Evolutionary conservation across 2,329 filamentous ascomycete genomes (phyloP).

Genomic region (Ceratocystis destructans): DNA sequence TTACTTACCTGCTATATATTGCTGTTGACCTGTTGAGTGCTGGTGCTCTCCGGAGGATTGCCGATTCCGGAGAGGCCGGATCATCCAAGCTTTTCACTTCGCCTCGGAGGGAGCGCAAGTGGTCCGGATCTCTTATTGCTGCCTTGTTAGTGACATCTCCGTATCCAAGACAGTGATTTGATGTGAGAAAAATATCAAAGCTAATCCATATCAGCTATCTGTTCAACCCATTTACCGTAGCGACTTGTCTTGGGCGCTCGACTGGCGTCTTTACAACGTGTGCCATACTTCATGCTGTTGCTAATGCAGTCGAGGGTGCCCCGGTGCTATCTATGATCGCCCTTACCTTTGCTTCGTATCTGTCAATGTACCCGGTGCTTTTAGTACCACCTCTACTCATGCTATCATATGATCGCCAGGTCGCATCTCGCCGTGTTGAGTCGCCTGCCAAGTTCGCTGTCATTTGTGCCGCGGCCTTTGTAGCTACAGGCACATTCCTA

Average conservation of each 20-base stretch:
- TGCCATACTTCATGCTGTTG: slow-evolving; percentile 71
- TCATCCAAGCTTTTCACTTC: slow-evolving; percentile 67
- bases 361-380: slow-evolving; percentile 82
- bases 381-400: slow-evolving; percentile 71
- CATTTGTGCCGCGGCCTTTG: slow-evolving; percentile 40
- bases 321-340: slow-evolving; percentile 68
- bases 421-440: slow-evolving; percentile 25
- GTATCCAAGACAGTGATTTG: not conserved
- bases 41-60: slow-evolving; percentile 62
- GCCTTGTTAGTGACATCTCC: slow-evolving; percentile 47
- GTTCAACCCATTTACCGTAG: slow-evolving; percentile 87
- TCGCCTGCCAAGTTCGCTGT: slow-evolving; percentile 39
- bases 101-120: slow-evolving; percentile 55
- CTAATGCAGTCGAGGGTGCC: slow-evolving; percentile 63
- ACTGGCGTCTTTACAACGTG: slow-evolving; percentile 81
- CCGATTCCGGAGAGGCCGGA: slow-evolving; percentile 64
- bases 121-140: slow-evolving; percentile 61
- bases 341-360: slow-evolving; percentile 73
- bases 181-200: not conserved
- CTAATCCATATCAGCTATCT: slow-evolving; percentile 49
- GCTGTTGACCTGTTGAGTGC: slow-evolving; percentile 70
- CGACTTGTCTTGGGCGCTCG: slow-evolving; percentile 78
- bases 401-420: slow-evolving; percentile 59
- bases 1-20: slow-evolving; percentile 70
- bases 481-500: slow-evolving; percentile 43